Percentiles rank a stretch among this genome's conserved stretches.
Evolutionary conservation across 768 basidiomycete species (phyloP).

Genomic region (Podaxis sp.): DNA sequence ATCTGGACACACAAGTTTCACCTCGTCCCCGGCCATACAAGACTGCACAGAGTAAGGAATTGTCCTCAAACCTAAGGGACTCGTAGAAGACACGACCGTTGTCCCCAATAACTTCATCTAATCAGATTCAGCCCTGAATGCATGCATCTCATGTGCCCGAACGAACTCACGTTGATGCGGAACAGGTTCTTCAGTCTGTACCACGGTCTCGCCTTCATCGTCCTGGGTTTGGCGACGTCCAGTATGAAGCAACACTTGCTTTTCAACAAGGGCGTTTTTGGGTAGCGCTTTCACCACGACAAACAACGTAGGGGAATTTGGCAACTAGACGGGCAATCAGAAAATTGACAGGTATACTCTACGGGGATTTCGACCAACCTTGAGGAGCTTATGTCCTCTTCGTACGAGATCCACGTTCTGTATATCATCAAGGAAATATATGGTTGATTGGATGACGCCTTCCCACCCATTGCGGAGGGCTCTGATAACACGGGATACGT

Average conservation of each 20-base stretch:
- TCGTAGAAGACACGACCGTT: constrained; percentile 5
- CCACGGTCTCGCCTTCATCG: constrained; percentile 43
- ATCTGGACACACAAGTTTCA: constrained; percentile 6
- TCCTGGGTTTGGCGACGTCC: constrained; percentile 50
- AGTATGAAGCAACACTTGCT: constrained; percentile 73
- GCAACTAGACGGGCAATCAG: background rate
- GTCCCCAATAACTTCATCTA: background rate
- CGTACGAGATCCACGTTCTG: constrained; percentile 40
- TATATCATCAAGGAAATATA: constrained; percentile 68
- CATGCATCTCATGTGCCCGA: background rate
- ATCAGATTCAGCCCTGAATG: background rate
- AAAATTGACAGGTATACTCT: constrained; percentile 3
- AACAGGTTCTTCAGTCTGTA: constrained; percentile 20
- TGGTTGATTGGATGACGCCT: constrained; percentile 59
- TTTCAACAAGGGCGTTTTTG: constrained; percentile 71
- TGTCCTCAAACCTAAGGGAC: background rate
- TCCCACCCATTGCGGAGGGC: constrained; percentile 63
- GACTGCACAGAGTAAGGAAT: background rate
- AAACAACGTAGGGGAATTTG: constrained; percentile 49
- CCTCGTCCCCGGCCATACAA: constrained; percentile 8
- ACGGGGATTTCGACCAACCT: constrained; percentile 17
- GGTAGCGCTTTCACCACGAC: constrained; percentile 65
- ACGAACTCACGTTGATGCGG: background rate
- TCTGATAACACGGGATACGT: constrained; percentile 65
- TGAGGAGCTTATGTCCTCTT: constrained; percentile 31